phyloP scores from a whole-genome alignment of 176 grass and related monocot genomes.

The Panicum miliaceum region DNA sequence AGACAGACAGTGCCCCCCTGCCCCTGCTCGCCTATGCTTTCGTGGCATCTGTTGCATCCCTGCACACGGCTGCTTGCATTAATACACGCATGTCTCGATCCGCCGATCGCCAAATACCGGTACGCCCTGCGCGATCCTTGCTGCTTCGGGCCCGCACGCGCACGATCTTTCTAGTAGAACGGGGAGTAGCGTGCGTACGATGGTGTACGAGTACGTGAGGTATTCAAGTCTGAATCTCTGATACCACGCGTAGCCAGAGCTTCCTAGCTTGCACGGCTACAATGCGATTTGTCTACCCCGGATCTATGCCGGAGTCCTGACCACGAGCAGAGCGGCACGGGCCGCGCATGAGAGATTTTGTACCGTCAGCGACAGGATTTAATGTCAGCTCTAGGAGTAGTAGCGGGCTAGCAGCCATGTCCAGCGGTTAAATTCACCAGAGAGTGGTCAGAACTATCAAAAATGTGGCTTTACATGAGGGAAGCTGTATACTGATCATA shows the following conservation, averaged over 20 bases:
- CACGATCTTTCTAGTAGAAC: neutral
- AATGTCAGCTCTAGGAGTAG: neutral
- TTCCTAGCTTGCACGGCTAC: conserved; percentile 17
- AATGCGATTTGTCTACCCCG: conserved; percentile 41
- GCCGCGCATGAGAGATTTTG: conserved; percentile 9
- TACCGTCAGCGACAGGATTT: neutral
- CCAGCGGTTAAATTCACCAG: neutral
- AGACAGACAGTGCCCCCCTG: neutral
- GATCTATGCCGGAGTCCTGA: neutral
- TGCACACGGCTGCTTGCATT: neutral
- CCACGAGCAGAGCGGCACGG: neutral
- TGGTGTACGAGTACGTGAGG: neutral
- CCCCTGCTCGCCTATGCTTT: neutral
- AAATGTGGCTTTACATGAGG: too few relatives aligned
- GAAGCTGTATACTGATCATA: too few relatives aligned
- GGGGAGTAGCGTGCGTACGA: neutral
- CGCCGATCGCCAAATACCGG: neutral
- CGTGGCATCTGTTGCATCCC: neutral
- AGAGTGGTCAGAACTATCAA: too few relatives aligned
- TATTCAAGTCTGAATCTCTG: neutral
- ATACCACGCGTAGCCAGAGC: too few relatives aligned
- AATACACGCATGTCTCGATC: neutral
- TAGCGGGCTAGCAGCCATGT: neutral
- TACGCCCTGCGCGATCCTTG: neutral
- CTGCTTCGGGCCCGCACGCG: neutral